These are phyloP conservation scores for Epichloe festucae DNA, from an alignment of 2,329 filamentous ascomycete species.

Conservation along the genomic window DNA sequence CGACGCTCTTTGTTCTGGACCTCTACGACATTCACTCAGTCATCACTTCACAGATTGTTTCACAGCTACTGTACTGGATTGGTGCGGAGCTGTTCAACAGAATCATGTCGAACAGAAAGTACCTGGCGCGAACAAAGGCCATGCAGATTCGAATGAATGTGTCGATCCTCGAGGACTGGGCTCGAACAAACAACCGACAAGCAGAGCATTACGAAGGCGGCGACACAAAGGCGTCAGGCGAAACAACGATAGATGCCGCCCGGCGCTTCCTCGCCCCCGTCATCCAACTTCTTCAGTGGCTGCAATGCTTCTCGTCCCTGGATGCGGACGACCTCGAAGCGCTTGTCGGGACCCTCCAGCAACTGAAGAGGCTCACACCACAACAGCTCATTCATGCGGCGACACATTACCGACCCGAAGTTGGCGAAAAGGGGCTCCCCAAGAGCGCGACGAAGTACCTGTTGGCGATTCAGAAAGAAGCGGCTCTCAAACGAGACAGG, in stretches of 20 bases:
- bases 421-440: constrained; percentile 83
- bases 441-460: constrained; percentile 86
- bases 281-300: constrained; percentile 90
- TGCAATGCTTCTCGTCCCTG: constrained; percentile 93
- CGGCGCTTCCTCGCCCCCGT: constrained; percentile 77
- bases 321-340: constrained; percentile 76
- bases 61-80: constrained; percentile 92
- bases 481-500: constrained; percentile 44
- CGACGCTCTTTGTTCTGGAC: constrained; percentile 91
- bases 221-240: constrained; percentile 71
- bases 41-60: constrained; percentile 81
- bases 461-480: constrained; percentile 63
- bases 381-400: constrained; percentile 86
- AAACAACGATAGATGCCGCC: constrained; percentile 74
- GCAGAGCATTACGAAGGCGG: constrained; percentile 94
- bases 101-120: constrained; percentile 92
- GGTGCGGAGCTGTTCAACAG: constrained; percentile 94
- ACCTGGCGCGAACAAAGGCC: constrained; percentile 88
- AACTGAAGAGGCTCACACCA: constrained; percentile 71
- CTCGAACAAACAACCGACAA: constrained; percentile 79
- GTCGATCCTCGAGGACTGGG: constrained; percentile 91
- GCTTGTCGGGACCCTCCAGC: constrained; percentile 76
- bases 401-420: constrained; percentile 86
- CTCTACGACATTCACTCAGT: constrained; percentile 99
- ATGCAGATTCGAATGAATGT: constrained; percentile 99